phyloP scores from a whole-genome alignment of 2,329 filamentous ascomycete species.

The Cylindrodendrum hubeiense region DNA sequence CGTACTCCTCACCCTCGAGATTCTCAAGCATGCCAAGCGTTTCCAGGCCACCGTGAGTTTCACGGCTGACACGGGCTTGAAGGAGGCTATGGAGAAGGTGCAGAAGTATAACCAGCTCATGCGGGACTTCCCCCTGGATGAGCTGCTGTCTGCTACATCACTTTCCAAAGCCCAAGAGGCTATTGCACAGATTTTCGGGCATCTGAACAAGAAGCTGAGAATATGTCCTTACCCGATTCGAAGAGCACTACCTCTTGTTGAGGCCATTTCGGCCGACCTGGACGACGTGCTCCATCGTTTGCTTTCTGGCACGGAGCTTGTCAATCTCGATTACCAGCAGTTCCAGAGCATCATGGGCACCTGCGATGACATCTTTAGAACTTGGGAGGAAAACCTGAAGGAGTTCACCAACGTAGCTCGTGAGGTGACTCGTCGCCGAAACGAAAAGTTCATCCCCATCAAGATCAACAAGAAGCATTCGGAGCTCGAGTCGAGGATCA shows the following conservation, averaged over 20 bases:
- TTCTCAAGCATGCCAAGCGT: slow-evolving; percentile 95
- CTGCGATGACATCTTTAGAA: slow-evolving; percentile 86
- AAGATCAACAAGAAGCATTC: slow-evolving; percentile 91
- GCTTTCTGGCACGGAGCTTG: slow-evolving; percentile 86
- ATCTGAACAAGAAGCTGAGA: slow-evolving; percentile 97
- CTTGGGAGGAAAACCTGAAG: slow-evolving; percentile 96
- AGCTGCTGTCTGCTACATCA: slow-evolving; percentile 91
- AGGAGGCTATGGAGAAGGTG: slow-evolving; percentile 95
- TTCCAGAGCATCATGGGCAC: slow-evolving; percentile 88
- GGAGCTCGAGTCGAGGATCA: slow-evolving; percentile 89
- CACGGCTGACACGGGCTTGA: slow-evolving; percentile 92
- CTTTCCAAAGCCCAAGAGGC: slow-evolving; percentile 90
- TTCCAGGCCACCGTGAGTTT: slow-evolving; percentile 99
- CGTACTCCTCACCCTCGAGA: slow-evolving; percentile 90
- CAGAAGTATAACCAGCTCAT: slow-evolving; percentile 99
- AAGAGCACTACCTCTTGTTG: slow-evolving; percentile 91
- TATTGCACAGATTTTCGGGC: slow-evolving; percentile 88
- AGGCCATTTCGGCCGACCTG: slow-evolving; percentile 94
- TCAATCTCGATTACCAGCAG: slow-evolving; percentile 92
- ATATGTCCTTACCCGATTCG: slow-evolving; percentile 96
- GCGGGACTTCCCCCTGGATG: slow-evolving; percentile 96
- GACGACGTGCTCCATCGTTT: slow-evolving; percentile 88
- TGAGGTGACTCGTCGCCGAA: slow-evolving; percentile 91
- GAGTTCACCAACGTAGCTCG: slow-evolving; percentile 98
- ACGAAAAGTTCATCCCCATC: slow-evolving; percentile 99